Evolutionary conservation across 1,284 basidiomycete species (phyloP).

Genomic region (Cryptococcus deneoformans): DNA sequence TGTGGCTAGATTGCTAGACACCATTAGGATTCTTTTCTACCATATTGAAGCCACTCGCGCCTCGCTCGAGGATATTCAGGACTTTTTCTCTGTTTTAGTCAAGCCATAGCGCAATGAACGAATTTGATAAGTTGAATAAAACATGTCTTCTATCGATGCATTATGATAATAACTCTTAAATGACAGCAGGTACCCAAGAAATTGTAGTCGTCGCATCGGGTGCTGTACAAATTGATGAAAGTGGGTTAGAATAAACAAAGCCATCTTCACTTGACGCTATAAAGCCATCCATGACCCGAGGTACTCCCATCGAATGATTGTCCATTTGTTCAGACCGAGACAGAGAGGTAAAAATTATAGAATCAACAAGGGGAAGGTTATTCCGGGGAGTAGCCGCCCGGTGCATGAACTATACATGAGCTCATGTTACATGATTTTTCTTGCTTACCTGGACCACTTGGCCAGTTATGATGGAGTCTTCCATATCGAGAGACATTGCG

Average conservation of each 20-base stretch:
- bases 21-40: not conserved
- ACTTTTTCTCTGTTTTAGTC: no score
- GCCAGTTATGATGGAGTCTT: conserved; percentile 59
- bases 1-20: conserved; percentile 51
- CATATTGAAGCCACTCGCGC: no score
- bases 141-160: no score
- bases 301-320: conserved; percentile 12
- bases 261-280: conserved; percentile 62
- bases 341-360: conserved; percentile 18
- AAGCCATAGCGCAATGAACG: no score
- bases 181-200: not conserved
- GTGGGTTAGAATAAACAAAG: conserved; percentile 40
- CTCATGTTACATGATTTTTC: not conserved
- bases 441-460: conserved; percentile 60
- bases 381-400: conserved; percentile 8
- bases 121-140: no score
- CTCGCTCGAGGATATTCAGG: no score
- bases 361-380: conserved; percentile 4
- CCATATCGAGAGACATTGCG: conserved; percentile 65
- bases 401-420: conserved; percentile 33
- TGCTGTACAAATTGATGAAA: conserved; percentile 13
- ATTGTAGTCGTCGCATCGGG: conserved; percentile 7
- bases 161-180: not conserved
- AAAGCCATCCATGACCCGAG: conserved; percentile 49
- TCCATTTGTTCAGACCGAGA: conserved; percentile 12